Evolutionary conservation across 2,329 filamentous ascomycete species (phyloP).

Genomic region (Pseudovirgaria hyperparasitica): DNA sequence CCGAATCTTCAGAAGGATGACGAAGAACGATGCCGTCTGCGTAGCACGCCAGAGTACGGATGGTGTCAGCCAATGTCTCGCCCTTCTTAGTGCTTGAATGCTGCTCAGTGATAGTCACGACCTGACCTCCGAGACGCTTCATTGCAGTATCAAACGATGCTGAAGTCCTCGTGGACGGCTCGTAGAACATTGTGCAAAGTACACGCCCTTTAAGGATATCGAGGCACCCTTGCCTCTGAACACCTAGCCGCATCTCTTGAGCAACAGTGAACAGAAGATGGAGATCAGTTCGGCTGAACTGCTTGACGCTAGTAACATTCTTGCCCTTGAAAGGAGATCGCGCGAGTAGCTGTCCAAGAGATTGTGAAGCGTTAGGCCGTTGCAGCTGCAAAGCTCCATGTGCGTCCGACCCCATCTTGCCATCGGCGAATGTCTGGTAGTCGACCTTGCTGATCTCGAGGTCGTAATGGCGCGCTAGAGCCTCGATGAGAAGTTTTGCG

Average conservation of each 20-base stretch:
- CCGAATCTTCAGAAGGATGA: slow-evolving; percentile 72
- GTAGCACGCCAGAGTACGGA: slow-evolving; percentile 89
- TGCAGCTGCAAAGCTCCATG: slow-evolving; percentile 29
- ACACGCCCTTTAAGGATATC: slow-evolving; percentile 77
- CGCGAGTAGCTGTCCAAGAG: slow-evolving; percentile 59
- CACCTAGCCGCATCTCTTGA: slow-evolving; percentile 92
- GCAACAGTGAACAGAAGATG: slow-evolving; percentile 93
- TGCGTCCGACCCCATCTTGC: slow-evolving; percentile 18
- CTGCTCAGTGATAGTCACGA: slow-evolving; percentile 66
- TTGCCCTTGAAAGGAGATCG: slow-evolving; percentile 79
- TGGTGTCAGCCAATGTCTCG: slow-evolving; percentile 82
- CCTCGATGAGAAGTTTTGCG: slow-evolving; percentile 92
- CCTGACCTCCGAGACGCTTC: slow-evolving; percentile 89
- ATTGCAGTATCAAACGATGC: slow-evolving; percentile 95
- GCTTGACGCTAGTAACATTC: slow-evolving; percentile 82
- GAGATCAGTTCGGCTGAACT: slow-evolving; percentile 77
- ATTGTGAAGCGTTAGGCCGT: slow-evolving; percentile 42
- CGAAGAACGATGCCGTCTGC: slow-evolving; percentile 91
- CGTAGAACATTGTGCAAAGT: slow-evolving; percentile 89
- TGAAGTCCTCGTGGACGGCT: slow-evolving; percentile 91
- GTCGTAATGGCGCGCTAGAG: slow-evolving; percentile 78
- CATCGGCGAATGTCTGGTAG: slow-evolving; percentile 64
- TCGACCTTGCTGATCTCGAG: slow-evolving; percentile 74
- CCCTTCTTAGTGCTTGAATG: slow-evolving; percentile 90
- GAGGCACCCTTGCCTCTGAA: slow-evolving; percentile 82